These are phyloP conservation scores for Plasmodium vivax DNA, from an alignment of 169 alveolate species.

Conservation along the genomic window DNA sequence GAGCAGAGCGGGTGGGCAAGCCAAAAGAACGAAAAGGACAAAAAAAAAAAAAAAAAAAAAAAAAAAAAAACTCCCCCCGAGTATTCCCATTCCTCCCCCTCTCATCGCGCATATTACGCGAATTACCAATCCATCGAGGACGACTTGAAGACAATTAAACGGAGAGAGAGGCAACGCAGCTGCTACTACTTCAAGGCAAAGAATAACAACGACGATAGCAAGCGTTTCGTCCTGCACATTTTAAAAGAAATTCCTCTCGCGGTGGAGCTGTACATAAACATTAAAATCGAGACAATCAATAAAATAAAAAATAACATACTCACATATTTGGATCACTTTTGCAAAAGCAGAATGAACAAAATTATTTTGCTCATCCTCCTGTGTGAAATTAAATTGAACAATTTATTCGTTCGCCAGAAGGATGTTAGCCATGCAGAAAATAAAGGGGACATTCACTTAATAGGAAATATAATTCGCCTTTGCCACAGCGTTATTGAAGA, in stretches of 20 bases:
- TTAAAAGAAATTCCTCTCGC: constrained; percentile 30
- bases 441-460: not conserved
- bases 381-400: constrained; percentile 70
- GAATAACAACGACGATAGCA: not conserved
- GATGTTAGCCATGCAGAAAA: not conserved
- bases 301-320: constrained; percentile 48
- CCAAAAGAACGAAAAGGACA: not conserved
- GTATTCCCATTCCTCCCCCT: not conserved
- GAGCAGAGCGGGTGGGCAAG: not conserved
- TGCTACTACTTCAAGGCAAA: constrained; percentile 39
- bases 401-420: constrained; percentile 24
- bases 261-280: constrained; percentile 62
- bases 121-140: constrained; percentile 46
- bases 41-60: constrained; percentile 16
- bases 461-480: constrained; percentile 26
- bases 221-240: constrained; percentile 15
- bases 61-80: not conserved
- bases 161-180: constrained; percentile 10
- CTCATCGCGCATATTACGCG: not conserved
- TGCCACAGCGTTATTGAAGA: constrained; percentile 35
- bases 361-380: constrained; percentile 19
- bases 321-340: constrained; percentile 29
- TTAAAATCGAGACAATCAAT: constrained; percentile 49
- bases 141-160: constrained; percentile 32
- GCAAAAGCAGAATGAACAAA: constrained; percentile 38